Base-by-base conservation (phyloP, 345 rosid genomes). In the Microthlaspi erraticum region DNA sequence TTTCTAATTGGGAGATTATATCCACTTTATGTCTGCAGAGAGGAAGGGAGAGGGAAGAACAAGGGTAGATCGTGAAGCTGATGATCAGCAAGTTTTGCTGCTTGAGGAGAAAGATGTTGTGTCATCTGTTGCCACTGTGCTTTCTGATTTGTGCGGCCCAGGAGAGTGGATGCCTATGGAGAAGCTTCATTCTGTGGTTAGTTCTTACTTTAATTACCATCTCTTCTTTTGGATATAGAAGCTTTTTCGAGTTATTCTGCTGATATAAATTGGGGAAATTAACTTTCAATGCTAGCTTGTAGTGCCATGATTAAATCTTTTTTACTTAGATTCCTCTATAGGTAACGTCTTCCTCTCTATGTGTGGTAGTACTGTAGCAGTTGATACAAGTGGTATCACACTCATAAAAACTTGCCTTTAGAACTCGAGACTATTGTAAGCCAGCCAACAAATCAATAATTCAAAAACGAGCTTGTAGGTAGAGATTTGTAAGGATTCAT, bases 101-200 rank as follows among this genome's bases (percentile, higher is more conserved):
- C 75, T 89, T 62, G 98, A 92, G 76, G 98, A 63, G 77, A 88
- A 66, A 38, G 94, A 92, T 78, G 92, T 92, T 51, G 98, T 92
- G 34, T 89, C 98, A 62, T 92, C 94, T 55, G 98, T 89, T 32
- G 94, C 96, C 62, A 92, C 85, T 13, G 91, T 88, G 71, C 86
- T 92, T 45, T 92, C 96, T 6, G 98, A 92, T 81, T 82, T 84
- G 36, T 92, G 98, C 81, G 98, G 98, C 42, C 96, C 98, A 34
- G 92, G 96, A 60, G 96, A 88, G 44, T 92, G 94, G 94, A 92
- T 92, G 96, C 81, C 98, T 8, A 88, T 92, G 94, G 91, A 88
- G 80, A 86, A 81, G 79, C 94, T 92, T 53, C 91, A 92, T 74
- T 58, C 81, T 48, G 90, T 83, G 98, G 98, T 92, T 76, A 74